phyloP scores from a whole-genome alignment of 2,329 filamentous ascomycete species.

The Fusarium annulatum region DNA sequence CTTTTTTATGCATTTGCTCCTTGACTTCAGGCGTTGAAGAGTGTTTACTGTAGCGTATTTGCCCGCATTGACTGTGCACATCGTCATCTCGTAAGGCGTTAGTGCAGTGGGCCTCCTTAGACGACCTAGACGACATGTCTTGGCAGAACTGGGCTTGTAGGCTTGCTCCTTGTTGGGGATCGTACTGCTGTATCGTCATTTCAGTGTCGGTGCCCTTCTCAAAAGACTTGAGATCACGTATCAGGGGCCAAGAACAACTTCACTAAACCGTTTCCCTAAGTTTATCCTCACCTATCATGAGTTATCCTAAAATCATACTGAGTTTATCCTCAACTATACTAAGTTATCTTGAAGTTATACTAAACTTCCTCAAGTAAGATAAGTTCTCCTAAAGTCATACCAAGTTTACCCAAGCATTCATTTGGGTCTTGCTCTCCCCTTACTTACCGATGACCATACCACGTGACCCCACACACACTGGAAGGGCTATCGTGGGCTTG shows the following conservation, averaged over 20 bases:
- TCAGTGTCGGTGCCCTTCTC: neutral
- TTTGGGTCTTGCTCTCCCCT: too few relatives aligned
- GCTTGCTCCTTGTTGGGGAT: neutral
- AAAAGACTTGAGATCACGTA: fast-evolving
- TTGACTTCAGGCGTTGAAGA: neutral
- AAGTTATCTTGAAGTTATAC: neutral
- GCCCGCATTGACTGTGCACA: neutral
- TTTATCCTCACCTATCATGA: neutral
- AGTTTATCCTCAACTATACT: neutral
- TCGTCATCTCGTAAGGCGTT: constrained; percentile 4
- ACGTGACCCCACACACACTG: neutral
- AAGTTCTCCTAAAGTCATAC: neutral
- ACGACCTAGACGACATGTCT: neutral
- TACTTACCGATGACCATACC: neutral
- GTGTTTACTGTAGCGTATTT: neutral
- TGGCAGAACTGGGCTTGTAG: neutral
- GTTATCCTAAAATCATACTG: neutral
- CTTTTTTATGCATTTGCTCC: neutral
- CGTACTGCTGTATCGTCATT: neutral
- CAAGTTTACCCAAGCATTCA: too few relatives aligned
- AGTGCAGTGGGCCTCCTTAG: neutral
- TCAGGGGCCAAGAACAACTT: neutral
- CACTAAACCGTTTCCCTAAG: too few relatives aligned
- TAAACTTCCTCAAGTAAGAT: neutral
- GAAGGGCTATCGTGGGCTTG: neutral